Evolutionary conservation across 371 early-diverging fungal genomes (phyloP).

Genomic region (Syncephalastrum contaminatum): DNA sequence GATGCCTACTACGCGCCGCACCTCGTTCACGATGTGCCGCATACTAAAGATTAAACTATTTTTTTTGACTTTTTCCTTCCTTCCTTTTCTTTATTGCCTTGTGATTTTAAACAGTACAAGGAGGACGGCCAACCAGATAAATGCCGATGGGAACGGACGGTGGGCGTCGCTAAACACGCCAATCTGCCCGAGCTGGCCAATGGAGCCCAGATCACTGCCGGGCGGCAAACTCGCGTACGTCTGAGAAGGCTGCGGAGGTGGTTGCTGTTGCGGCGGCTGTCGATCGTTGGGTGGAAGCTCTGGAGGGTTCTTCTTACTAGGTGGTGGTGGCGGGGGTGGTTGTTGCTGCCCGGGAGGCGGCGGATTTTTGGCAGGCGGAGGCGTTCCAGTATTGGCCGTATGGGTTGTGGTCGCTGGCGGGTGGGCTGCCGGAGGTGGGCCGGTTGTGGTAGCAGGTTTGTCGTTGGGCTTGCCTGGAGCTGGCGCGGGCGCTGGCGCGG

Average conservation of each 20-base stretch:
- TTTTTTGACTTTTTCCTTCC: background rate
- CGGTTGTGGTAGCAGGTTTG: constrained; percentile 3
- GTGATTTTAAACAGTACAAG: too few relatives aligned
- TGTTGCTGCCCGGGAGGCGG: background rate
- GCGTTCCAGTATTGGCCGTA: background rate
- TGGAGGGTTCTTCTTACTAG: constrained; percentile 1
- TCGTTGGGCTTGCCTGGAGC: background rate
- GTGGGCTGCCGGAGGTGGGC: constrained; percentile 1
- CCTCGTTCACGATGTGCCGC: constrained; percentile 16
- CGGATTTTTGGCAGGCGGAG: constrained; percentile 1
- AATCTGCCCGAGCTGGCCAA: constrained; percentile 15
- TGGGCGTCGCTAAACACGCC: constrained; percentile 13
- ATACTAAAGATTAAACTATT: constrained; percentile 11
- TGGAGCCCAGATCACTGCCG: constrained; percentile 13
- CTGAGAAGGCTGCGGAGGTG: background rate
- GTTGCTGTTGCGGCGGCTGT: constrained; percentile 6
- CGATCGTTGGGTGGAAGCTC: constrained; percentile 3
- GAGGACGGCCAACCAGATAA: too few relatives aligned
- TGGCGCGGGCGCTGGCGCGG: too few relatives aligned
- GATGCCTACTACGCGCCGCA: constrained; percentile 12
- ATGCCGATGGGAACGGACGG: too few relatives aligned
- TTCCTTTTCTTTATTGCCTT: background rate
- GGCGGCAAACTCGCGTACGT: constrained; percentile 8
- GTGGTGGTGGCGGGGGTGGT: background rate
- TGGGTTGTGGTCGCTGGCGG: background rate